Evolutionary conservation across 345 rosid species (phyloP).

Genomic region (Bruguiera gymnorhiza): DNA sequence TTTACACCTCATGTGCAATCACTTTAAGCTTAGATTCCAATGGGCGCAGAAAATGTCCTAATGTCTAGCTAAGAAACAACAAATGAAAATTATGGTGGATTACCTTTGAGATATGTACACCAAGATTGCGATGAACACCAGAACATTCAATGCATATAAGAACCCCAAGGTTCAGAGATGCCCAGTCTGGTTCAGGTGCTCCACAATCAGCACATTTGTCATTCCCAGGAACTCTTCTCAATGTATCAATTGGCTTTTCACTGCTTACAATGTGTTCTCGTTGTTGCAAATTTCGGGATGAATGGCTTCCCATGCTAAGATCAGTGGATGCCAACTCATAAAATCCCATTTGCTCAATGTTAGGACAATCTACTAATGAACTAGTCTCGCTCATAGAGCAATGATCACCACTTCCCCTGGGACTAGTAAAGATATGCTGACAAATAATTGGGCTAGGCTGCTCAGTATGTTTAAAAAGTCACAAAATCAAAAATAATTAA

Average conservation of each 20-base stretch:
- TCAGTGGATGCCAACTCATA: conserved; percentile 37
- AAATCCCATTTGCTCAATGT: conserved; percentile 35
- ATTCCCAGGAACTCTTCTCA: conserved; percentile 62
- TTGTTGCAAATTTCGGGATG: conserved; percentile 44
- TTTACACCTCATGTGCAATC: no score
- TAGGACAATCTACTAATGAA: conserved; percentile 44
- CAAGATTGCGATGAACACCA: conserved; percentile 80
- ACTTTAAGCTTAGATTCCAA: no score
- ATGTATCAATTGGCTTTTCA: conserved; percentile 60
- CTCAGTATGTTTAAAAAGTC: conserved; percentile 10
- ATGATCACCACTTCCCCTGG: conserved; percentile 37
- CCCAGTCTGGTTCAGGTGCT: conserved; percentile 84
- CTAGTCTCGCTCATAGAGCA: conserved; percentile 43
- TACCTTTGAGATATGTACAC: conserved; percentile 81
- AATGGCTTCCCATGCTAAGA: conserved; percentile 36
- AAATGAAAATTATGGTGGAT: conserved; percentile 10
- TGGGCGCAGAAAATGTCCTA: no score
- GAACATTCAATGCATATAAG: conserved; percentile 81
- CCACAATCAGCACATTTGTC: conserved; percentile 78
- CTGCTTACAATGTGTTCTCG: conserved; percentile 33
- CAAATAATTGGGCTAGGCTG: conserved; percentile 15
- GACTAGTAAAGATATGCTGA: conserved; percentile 48
- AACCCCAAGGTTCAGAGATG: conserved; percentile 71
- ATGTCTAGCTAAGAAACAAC: not conserved
- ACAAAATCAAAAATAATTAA: not conserved